Evolutionary conservation across 2,329 filamentous ascomycete species (phyloP), one percentile per base, ranked within the genome.

Genomic region (Stromatinia cepivora): DNA sequence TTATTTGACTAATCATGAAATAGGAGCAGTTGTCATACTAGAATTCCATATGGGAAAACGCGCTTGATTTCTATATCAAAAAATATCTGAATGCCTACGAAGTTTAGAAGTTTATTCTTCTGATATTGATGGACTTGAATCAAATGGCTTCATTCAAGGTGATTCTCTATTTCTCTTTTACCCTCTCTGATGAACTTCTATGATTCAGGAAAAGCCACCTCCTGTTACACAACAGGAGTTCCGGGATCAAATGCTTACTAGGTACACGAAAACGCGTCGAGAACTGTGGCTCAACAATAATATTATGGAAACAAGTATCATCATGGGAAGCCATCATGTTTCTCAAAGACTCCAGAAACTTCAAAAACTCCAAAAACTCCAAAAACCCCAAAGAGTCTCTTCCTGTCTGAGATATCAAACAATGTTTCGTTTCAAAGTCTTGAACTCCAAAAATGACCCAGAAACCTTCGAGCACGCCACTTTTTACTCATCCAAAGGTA

Each of bases 221-320:
- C 1, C 20, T 5, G 8, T 62, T 25, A 50, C 59, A 50, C 59
- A 50, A 50, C 45, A 61, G 39, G 22, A 50, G 28, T 31, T 34
- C 28, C 20, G 6, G 28, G 34, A 25, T 36, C 10, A 28, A 36
- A 22, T 34, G 11, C 42, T 46, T 45, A 31, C 4, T 31, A 31
- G 31, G 4, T 6, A 25, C 34, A 45, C 52, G 25, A 58, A 13
- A 54, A 66, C 52, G 52, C 64, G 64, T 66, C 39, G 25, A 54
- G 34, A 20, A 31, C 17, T 34, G 50, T 45, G 20, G 36, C 52
- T 34, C 20, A 56, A 45, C 52, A 31, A 45, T 9, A 8, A 10
- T 31, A 42, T 20, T 3, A 6, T 17, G 54, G 46, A 15, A 17
- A 25, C 45, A 50, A 46, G n/a, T 45, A 50, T 25, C 22, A n/a